Evolutionary conservation across 2,329 filamentous ascomycete species (phyloP), one percentile per base, ranked within the genome.

Genomic region (Parastagonospora nodorum): DNA sequence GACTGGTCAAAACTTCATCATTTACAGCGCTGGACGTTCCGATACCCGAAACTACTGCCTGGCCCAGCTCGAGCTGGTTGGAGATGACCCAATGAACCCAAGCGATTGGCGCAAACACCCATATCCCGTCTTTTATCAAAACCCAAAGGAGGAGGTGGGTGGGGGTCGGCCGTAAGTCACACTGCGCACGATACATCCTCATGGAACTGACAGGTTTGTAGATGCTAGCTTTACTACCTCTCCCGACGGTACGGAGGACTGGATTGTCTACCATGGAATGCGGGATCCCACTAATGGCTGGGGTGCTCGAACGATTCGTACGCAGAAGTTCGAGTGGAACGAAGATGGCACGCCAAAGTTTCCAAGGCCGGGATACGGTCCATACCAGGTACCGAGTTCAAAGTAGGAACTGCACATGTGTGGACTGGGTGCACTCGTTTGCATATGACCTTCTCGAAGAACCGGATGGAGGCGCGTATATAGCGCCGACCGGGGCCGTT

Each of bases 211-310:
- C 19, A 3, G 5, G 19, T 24, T 24, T 24, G 19, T 24, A 24
- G 19, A 81, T 55, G 79, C 79, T 14, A 80, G 77, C 53, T 82
- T 80, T 51, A 76, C 74, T 5, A 79, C 74, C 47, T 78, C 75
- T 48, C 78, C 77, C 0, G 78, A 81, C 58, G 77, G 74, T 0
- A 74, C 42, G 1, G 76, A 82, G 63, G 69, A 78, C 47, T 82
- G 77, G 77, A 78, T 82, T 42, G 75, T 81, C n/a, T 82, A 82
- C 61, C 79, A 81, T 61, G 80, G 78, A 8, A 81, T 81, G 78
- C 53, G 62, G 30, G 73, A 80, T 58, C 77, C 77, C n/a, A 69
- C 69, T 24, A 75, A 74, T 41, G 77, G 79, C 0, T 80, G 78
- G 79, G 60, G 57, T 27, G 78, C 76, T 16, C 69, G 79, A 42